Evolutionary conservation across 768 basidiomycete genomes (phyloP), one percentile per base, ranked within the genome.

Genomic region (Naganishia randhawae): DNA sequence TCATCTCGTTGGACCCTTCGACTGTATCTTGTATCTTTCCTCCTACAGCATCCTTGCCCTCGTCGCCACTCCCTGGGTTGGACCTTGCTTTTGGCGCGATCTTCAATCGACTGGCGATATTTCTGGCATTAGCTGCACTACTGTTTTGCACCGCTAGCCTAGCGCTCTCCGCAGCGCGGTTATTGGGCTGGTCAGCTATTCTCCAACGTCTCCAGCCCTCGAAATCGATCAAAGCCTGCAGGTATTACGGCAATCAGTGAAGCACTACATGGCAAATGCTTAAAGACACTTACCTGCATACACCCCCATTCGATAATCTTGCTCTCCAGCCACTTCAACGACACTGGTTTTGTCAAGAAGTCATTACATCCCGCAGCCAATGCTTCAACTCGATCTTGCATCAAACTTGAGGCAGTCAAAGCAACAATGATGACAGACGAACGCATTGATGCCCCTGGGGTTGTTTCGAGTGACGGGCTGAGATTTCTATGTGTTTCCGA

Each of bases 261-360:
- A 48, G 25, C 17, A 19, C 50, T 25, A 17, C 22, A n/a, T 41
- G 39, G 5, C 17, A 19, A 29, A 22, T 13, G 13, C 10, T 3
- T n/a, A 22, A 29, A 37, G 6, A 19, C 19, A 45, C 76, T 65
- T 51, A 77, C 77, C 75, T 79, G 80, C 82, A 99, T 98, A 3
- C 92, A 95, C 0, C 96, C 96, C 96, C 96, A 99, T 79, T 99
- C 96, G 69, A 95, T 91, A 77, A 98, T 94, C 83, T 99, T 99
- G 82, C 88, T 91, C 78, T 97, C 92, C 62, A 99, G 83, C 96
- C 96, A 99, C 51, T 89, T 84, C 32, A 96, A 83, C 8, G 91
- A 92, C 33, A 99, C 95, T 0, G 96, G 96, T 76, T 99, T 99
- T 48, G 94, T 98, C 55, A 99, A 80, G 81, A 98, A 99, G 79